Percentiles rank a stretch among this genome's conserved stretches.
These are phyloP conservation scores for Plasmodium sp. DNA, from an alignment of 169 alveolate species.

Conservation along the genomic window DNA sequence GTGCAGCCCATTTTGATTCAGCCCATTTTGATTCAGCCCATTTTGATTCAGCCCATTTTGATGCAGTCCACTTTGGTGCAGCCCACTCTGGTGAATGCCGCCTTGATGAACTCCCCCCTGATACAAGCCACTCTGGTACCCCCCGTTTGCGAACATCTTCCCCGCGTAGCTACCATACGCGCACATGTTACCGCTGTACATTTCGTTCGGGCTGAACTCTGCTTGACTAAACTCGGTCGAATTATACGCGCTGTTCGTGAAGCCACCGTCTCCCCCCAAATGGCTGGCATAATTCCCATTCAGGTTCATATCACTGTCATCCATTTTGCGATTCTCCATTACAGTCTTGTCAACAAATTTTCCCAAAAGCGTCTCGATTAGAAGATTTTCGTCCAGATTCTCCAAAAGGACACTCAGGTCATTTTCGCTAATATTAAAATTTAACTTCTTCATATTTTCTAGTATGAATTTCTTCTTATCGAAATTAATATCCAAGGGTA, in stretches of 20 bases:
- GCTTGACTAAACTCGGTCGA: background rate
- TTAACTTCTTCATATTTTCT: slow-evolving; percentile 42
- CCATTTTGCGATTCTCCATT: slow-evolving; percentile 26
- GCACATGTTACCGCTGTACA: background rate
- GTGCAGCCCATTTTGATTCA: background rate
- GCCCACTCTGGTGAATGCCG: background rate
- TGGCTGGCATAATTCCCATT: slow-evolving; percentile 4
- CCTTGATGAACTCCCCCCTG: background rate
- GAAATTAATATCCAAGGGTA: background rate
- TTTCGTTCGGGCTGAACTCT: background rate
- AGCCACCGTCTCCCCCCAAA: slow-evolving; percentile 1
- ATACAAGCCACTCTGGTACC: background rate
- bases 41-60: background rate
- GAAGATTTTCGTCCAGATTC: slow-evolving; percentile 25
- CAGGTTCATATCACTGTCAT: slow-evolving; percentile 4
- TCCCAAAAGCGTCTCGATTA: slow-evolving; percentile 35
- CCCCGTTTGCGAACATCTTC: slow-evolving; percentile 5
- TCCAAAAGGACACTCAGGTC: slow-evolving; percentile 18
- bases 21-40: no score
- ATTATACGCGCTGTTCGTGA: background rate
- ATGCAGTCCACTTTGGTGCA: background rate
- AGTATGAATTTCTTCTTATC: slow-evolving; percentile 26
- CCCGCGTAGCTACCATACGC: background rate
- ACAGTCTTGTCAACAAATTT: slow-evolving; percentile 5
- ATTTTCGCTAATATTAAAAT: slow-evolving; percentile 29